Evolutionary conservation across 768 basidiomycete genomes (phyloP).

Genomic region (Cubamyces lactineus): DNA sequence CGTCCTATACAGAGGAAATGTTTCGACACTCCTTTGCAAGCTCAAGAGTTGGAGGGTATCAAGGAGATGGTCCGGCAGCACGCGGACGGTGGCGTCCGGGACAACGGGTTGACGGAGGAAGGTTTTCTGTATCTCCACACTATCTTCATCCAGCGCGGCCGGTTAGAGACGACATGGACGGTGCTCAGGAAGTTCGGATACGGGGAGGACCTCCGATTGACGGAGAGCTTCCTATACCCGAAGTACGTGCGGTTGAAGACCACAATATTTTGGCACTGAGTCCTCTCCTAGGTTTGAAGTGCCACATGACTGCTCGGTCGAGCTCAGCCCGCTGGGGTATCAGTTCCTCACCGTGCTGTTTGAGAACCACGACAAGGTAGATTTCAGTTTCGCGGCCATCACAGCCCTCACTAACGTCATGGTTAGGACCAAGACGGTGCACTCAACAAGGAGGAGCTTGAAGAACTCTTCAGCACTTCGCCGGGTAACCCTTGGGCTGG

Average conservation of each 20-base stretch:
- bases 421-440: conserved; percentile 93
- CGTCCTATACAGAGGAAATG: conserved; percentile 74
- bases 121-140: conserved; percentile 96
- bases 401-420: conserved; percentile 2
- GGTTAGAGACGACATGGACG: conserved; percentile 98
- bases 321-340: conserved; percentile 91
- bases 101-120: conserved; percentile 84
- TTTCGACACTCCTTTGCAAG: conserved; percentile 90
- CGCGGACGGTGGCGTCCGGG: conserved; percentile 72
- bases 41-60: conserved; percentile 95
- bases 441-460: conserved; percentile 78
- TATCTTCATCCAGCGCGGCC: conserved; percentile 93
- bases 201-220: conserved; percentile 88
- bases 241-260: conserved; percentile 56
- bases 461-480: conserved; percentile 89
- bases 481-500: conserved; percentile 96
- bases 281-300: conserved; percentile 66
- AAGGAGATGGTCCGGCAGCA: conserved; percentile 86
- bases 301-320: conserved; percentile 90
- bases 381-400: conserved; percentile 2
- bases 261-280: conserved; percentile 18
- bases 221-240: conserved; percentile 85
- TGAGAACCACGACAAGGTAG: conserved; percentile 92
- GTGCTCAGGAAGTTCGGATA: conserved; percentile 95
- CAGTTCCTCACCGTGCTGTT: conserved; percentile 98